phyloP scores from a whole-genome alignment of 257 asterid genomes.

The Cruciata laevipes region DNA sequence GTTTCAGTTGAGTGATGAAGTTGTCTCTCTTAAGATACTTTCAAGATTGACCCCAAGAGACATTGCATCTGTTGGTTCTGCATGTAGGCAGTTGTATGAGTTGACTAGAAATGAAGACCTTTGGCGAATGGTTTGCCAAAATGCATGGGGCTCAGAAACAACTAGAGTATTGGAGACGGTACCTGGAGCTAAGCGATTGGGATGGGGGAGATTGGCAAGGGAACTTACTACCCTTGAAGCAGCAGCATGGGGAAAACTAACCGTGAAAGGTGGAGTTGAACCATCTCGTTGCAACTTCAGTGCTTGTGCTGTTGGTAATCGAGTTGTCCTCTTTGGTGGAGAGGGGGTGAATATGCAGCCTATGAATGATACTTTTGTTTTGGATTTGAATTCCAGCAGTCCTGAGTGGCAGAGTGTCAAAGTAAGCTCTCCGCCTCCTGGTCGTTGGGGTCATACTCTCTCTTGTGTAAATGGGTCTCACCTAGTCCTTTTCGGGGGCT shows the following conservation, averaged over 20 bases:
- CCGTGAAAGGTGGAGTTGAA: conserved; percentile 82
- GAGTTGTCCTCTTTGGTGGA: conserved; percentile 88
- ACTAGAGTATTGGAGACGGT: conserved; percentile 68
- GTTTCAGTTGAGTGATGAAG: conserved; percentile 72
- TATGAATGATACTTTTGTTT: conserved; percentile 81
- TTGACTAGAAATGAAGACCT: conserved; percentile 73
- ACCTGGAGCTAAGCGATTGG: conserved; percentile 74
- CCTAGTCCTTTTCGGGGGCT: conserved; percentile 86
- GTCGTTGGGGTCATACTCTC: conserved; percentile 95
- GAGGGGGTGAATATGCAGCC: conserved; percentile 99
- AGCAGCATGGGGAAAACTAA: conserved; percentile 81
- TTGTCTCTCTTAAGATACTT: conserved; percentile 55
- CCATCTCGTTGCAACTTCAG: conserved; percentile 97
- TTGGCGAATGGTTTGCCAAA: conserved; percentile 88
- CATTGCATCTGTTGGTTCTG: conserved; percentile 83
- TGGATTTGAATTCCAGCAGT: conserved; percentile 67
- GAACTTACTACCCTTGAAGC: conserved; percentile 91
- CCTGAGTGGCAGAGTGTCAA: conserved; percentile 82
- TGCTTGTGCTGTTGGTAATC: conserved; percentile 93
- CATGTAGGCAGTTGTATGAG: conserved; percentile 61
- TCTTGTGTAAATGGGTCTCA: conserved; percentile 87
- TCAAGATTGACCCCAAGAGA: conserved; percentile 73
- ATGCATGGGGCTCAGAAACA: conserved; percentile 86
- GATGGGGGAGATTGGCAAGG: conserved; percentile 87
- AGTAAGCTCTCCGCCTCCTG: conserved; percentile 92